Conservation (phyloP, 768 basidiomycete genomes). For the Agaricus blazei region DNA sequence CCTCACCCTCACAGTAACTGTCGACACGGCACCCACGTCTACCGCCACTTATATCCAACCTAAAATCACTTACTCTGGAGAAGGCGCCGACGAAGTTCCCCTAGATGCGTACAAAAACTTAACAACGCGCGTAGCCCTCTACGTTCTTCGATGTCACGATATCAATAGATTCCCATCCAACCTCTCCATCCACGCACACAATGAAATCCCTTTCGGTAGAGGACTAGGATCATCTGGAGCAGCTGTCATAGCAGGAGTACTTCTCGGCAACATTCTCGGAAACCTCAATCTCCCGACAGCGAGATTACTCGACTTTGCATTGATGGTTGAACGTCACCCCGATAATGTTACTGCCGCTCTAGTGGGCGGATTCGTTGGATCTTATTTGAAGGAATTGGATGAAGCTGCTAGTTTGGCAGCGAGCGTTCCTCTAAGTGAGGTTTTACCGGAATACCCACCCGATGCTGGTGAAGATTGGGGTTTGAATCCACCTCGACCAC, state of each 20-base stretch:
- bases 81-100: slow-evolving; percentile 88
- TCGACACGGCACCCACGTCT: slow-evolving; percentile 22
- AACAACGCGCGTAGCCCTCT: slow-evolving; percentile 94
- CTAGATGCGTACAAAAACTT: slow-evolving; percentile 96
- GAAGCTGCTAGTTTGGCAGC: slow-evolving; percentile 75
- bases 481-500: slow-evolving; percentile 79
- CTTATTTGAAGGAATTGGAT: slow-evolving; percentile 89
- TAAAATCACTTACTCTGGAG: slow-evolving; percentile 72
- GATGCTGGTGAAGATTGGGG: slow-evolving; percentile 95
- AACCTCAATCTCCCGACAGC: slow-evolving; percentile 58
- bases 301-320: slow-evolving; percentile 88
- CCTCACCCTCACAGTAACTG: slow-evolving; percentile 40
- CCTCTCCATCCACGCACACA: slow-evolving; percentile 72
- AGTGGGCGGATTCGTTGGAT: slow-evolving; percentile 95
- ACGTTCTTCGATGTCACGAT: slow-evolving; percentile 88
- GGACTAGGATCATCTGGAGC: slow-evolving; percentile 97
- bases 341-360: slow-evolving; percentile 99
- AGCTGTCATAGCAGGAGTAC: slow-evolving; percentile 96
- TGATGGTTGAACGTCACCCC: slow-evolving; percentile 99
- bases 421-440: slow-evolving; percentile 91
- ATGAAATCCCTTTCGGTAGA: slow-evolving; percentile 96
- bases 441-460: slow-evolving; percentile 91
- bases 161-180: slow-evolving; percentile 72
- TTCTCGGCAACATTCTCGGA: slow-evolving; percentile 84
- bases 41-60: slow-evolving; percentile 43